phyloP scores from a whole-genome alignment of 116 monocot species.

The Papilionanthe hybrid region DNA sequence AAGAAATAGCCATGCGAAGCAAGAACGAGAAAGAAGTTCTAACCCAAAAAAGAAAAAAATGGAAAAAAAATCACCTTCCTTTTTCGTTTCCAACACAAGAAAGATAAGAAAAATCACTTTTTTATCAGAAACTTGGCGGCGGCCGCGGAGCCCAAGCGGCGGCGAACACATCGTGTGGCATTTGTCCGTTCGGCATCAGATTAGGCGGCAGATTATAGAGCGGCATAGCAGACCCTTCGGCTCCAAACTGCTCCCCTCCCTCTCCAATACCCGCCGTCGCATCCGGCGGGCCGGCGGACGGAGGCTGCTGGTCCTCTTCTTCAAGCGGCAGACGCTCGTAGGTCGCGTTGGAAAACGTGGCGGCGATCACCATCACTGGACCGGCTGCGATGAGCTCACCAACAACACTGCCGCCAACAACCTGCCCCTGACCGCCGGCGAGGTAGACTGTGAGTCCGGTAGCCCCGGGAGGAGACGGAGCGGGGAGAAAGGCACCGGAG shows the following conservation, averaged over 20 bases:
- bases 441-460: slow-evolving; percentile 62
- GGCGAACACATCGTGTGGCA: slow-evolving; percentile 33
- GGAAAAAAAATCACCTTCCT: background rate
- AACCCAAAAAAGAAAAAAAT: background rate
- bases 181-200: slow-evolving; percentile 37
- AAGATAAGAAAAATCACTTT: background rate
- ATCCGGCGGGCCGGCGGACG: background rate
- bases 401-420: slow-evolving; percentile 68
- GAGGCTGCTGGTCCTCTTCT: slow-evolving; percentile 15
- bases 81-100: background rate
- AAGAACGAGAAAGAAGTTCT: background rate
- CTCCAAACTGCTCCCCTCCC: slow-evolving; percentile 4
- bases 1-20: background rate
- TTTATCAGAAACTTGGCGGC: background rate
- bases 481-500: slow-evolving; percentile 69
- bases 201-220: slow-evolving; percentile 37
- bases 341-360: slow-evolving; percentile 58
- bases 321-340: slow-evolving; percentile 62
- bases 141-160: slow-evolving; percentile 21
- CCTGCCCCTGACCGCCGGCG: slow-evolving; percentile 79
- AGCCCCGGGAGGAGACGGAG: slow-evolving; percentile 54
- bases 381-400: slow-evolving; percentile 64
- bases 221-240: slow-evolving; percentile 13
- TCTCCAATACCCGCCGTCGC: background rate
- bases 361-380: slow-evolving; percentile 69